Base-by-base conservation (phyloP, 352 stramenopile species). In the Globisporangium parvum region DNA sequence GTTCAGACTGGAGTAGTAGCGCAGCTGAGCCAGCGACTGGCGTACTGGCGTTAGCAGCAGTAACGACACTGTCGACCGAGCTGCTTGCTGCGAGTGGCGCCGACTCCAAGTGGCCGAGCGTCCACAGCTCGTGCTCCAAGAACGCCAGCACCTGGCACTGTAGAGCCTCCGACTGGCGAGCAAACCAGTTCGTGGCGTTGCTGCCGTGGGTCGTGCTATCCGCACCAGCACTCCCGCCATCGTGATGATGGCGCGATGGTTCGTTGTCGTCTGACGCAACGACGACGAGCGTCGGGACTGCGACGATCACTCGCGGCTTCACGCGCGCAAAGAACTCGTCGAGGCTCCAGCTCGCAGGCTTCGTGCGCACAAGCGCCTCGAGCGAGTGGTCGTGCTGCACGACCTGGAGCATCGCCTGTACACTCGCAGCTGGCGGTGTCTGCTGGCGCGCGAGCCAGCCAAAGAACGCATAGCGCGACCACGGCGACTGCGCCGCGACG, bases 71-170 rank as follows among this genome's bases (percentile, higher is more conserved):
- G n/a, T n/a, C n/a, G 20, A 14, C 4, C 11, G 35, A 33, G 4
- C 6, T 46, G 14, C n/a, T n/a, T 33, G 40, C 21, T 24, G 10
- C 15, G 42, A 24, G 14, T 23, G 14, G 26, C 12, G n/a, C 2
- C 1, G 21, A n/a, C 24, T 63, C 51, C 15, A 64, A 1, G 14
- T 55, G 37, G 2, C 47, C 59, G n/a, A 44, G 45, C 42, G 12
- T 23, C 15, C 41, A 10, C 23, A 60, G 26, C 3, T 49, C 28
- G 2, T 28, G 47, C 47, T 61, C 53, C 20, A 60, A 33, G 20
- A 65, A 65, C 18, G 24, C 47, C 17, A 60, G 57, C 2, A 65
- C 59, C 31, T 49, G 48, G 28, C n/a, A 12, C 23, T 57, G 59
- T 2, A 33, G 10, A 14, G 26, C 23, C 0, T 48, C 28, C 0